These are phyloP conservation scores for Phoma sp. DNA, from an alignment of 2,329 filamentous ascomycete genomes.

Conservation along the genomic window DNA sequence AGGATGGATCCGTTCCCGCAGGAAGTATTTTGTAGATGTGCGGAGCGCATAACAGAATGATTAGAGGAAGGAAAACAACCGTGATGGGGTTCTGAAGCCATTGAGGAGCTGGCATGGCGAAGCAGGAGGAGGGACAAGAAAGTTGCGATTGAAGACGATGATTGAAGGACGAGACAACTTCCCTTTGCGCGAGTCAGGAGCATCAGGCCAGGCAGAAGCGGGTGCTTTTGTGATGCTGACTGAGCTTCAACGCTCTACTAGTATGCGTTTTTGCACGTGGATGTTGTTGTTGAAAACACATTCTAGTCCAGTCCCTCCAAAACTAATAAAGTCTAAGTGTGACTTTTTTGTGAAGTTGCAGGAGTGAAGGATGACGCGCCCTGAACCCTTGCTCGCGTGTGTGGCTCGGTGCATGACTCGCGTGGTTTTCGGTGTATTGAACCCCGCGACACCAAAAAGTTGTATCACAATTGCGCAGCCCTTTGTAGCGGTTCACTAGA, in stretches of 20 bases:
- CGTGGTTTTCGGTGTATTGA: slow-evolving; percentile 6
- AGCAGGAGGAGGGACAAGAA: neutral
- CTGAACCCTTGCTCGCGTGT: slow-evolving; percentile 17
- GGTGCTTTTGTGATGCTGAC: slow-evolving; percentile 2
- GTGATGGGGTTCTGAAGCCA: slow-evolving; percentile 20
- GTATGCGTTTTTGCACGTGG: neutral
- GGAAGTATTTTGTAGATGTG: slow-evolving; percentile 8
- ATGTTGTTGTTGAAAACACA: neutral
- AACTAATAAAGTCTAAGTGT: neutral
- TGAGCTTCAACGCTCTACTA: neutral
- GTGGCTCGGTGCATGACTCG: slow-evolving; percentile 9
- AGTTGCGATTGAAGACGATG: too few species aligned
- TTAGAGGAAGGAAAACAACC: slow-evolving; percentile 16
- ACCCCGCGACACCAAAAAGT: slow-evolving; percentile 17
- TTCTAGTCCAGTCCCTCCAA: neutral
- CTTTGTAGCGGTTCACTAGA: neutral
- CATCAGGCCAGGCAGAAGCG: neutral
- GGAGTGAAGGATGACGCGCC: slow-evolving; percentile 2
- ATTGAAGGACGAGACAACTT: neutral
- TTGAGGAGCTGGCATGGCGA: slow-evolving; percentile 1
- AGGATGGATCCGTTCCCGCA: slow-evolving; percentile 1
- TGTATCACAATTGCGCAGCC: neutral
- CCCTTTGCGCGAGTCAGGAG: neutral
- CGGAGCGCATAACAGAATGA: slow-evolving; percentile 8
- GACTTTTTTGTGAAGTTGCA: neutral